A percentile compares a stretch with the other conserved stretches of the same genome.
These are phyloP conservation scores for Aegilops sharonensis DNA, from an alignment of 176 grass and related monocot genomes.

Conservation along the genomic window DNA sequence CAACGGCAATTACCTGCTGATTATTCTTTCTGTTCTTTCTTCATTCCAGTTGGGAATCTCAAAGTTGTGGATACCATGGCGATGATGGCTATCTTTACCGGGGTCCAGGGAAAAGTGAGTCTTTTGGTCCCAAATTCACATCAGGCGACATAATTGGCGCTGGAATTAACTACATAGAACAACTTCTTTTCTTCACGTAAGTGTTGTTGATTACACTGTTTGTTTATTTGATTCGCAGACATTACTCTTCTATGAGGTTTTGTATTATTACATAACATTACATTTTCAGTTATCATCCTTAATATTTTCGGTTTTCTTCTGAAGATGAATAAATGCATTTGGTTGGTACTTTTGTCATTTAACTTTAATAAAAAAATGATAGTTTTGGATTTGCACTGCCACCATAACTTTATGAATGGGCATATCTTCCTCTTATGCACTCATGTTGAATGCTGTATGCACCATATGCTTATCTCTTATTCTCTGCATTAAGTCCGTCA, in stretches of 20 bases:
- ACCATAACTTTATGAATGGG: neutral
- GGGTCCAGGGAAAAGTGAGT: slow-evolving; percentile 54
- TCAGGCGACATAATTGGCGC: slow-evolving; percentile 80
- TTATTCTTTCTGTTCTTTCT: slow-evolving; percentile 20
- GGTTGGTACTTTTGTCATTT: neutral
- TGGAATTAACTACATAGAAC: slow-evolving; percentile 82
- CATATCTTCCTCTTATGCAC: slow-evolving; percentile 7
- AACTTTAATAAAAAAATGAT: slow-evolving; percentile 9
- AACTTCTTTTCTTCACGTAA: slow-evolving; percentile 97
- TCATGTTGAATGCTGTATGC: slow-evolving; percentile 4
- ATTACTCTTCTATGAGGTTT: neutral
- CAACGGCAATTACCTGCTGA: neutral
- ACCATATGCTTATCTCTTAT: slow-evolving; percentile 7
- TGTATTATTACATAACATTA: neutral
- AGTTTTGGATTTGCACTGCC: slow-evolving; percentile 20
- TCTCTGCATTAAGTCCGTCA: neutral
- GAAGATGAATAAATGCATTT: neutral
- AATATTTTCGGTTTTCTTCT: neutral
- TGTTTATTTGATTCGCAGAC: slow-evolving; percentile 10
- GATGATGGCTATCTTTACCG: slow-evolving; percentile 81
- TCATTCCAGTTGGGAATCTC: slow-evolving; percentile 74
- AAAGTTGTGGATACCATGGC: slow-evolving; percentile 93
- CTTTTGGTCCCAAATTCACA: slow-evolving; percentile 93
- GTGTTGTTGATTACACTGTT: slow-evolving; percentile 23
- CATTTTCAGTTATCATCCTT: neutral